Evolutionary conservation across 352 stramenopile genomes (phyloP), one percentile per base, ranked within the genome.

Genomic region (Pythium monospermum): DNA sequence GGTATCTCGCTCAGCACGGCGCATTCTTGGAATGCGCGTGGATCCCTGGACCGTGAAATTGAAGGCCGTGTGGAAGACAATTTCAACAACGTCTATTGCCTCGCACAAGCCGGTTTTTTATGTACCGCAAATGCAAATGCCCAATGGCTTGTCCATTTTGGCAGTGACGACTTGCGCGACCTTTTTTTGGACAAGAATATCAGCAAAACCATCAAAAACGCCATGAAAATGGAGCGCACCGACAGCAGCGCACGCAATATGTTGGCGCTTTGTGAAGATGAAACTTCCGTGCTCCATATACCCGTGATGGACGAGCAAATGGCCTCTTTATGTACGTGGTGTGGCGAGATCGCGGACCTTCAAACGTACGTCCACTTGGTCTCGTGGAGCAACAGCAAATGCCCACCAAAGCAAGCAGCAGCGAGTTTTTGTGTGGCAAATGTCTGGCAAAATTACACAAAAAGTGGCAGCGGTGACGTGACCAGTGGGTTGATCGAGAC

Each of bases 131-230:
- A 52, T 2, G 35, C 59, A 10, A 59, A 50, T 15, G 40, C 52
- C 23, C 59, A 62, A 22, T 67, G 59, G 59, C 42, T 67, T 25
- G 59, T 67, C 2, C 52, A 59, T 16, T 66, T 55, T 43, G 59
- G 59, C 30, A 62, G 47, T 8, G 59, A 59, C 30, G 59, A 67
- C 32, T 18, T 67, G 6, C 59, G 59, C 16, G 59, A 67, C 37
- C 21, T 67, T 2, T 67, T 50, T 36, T 23, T 67, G 6, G 38
- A 25, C 16, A n/a, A 47, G 12, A 8, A 31, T 1, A 23, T 67
- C 19, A 26, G 51, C 1, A 22, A 37, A 12, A 41, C 55, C 12
- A 35, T 67, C 22, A 67, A 67, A 32, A 23, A 50, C 11, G 59
- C 59, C 15, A 58, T 67, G 58, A 28, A 40, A 0, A 36, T 25